These are phyloP conservation scores for Lanmaoa pseudosensibilis DNA, from an alignment of 768 basidiomycete species.

Conservation along the genomic window DNA sequence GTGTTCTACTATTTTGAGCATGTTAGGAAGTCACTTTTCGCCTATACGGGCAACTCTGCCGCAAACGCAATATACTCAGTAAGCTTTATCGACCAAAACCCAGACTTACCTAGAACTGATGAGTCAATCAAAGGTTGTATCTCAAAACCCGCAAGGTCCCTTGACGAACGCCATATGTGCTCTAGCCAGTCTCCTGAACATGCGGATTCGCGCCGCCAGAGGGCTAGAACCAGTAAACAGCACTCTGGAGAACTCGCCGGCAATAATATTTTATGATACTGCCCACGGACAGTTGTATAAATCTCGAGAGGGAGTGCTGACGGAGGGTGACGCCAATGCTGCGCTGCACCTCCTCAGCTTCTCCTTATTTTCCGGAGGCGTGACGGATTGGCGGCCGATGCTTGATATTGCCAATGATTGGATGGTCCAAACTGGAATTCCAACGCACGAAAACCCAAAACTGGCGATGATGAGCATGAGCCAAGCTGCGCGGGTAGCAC, in stretches of 20 bases:
- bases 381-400: constrained; percentile 67
- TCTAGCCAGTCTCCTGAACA: constrained; percentile 69
- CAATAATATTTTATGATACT: constrained; percentile 66
- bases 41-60: constrained; percentile 61
- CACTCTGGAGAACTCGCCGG: constrained; percentile 55
- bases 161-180: constrained; percentile 75
- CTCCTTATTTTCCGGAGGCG: constrained; percentile 68
- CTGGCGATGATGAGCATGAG: constrained; percentile 56
- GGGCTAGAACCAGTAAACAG: constrained; percentile 57
- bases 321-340: constrained; percentile 72
- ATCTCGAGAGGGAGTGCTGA: constrained; percentile 52
- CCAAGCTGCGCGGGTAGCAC: constrained; percentile 52
- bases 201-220: constrained; percentile 57
- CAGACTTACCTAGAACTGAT: constrained; percentile 18
- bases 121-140: constrained; percentile 40
- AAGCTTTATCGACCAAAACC: constrained; percentile 29
- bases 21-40: constrained; percentile 64
- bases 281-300: constrained; percentile 65
- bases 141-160: constrained; percentile 66
- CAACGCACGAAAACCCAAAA: constrained; percentile 63
- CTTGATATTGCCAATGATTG: constrained; percentile 75
- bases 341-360: constrained; percentile 76
- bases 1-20: constrained; percentile 76
- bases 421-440: constrained; percentile 66
- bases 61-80: constrained; percentile 68